Percentiles rank a stretch among this genome's conserved stretches.
These are phyloP conservation scores for Phialophora chinensis DNA, from an alignment of 2,329 filamentous ascomycete genomes.

Conservation along the genomic window DNA sequence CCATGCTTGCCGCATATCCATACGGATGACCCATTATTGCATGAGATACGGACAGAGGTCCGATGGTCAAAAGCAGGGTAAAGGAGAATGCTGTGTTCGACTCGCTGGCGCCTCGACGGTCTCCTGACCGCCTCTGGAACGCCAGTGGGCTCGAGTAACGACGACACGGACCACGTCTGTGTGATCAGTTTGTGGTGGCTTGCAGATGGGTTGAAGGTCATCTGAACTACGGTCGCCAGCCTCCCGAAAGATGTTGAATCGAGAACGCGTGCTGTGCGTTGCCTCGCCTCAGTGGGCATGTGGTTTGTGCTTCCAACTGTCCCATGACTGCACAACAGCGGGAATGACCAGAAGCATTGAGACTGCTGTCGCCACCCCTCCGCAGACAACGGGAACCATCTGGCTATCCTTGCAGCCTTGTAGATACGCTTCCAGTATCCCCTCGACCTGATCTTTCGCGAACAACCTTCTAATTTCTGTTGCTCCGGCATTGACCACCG, in stretches of 20 bases:
- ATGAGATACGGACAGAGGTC: not conserved
- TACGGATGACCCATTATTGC: slow-evolving; percentile 5
- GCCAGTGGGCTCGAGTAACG: not conserved
- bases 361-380: slow-evolving; percentile 16
- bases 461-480: slow-evolving; percentile 42
- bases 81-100: not conserved
- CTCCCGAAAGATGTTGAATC: slow-evolving; percentile 4
- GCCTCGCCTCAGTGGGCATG: slow-evolving; percentile 3
- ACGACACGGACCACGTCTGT: slow-evolving; percentile 3
- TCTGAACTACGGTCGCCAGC: not conserved
- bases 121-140: not conserved
- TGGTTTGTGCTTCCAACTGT: slow-evolving; percentile 18
- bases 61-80: not conserved
- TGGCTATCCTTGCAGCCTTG: slow-evolving; percentile 39
- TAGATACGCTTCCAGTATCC: slow-evolving; percentile 41
- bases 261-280: not conserved
- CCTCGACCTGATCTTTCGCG: slow-evolving; percentile 34
- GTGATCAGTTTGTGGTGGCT: not conserved
- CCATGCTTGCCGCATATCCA: slow-evolving; percentile 4
- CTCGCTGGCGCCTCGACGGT: not conserved
- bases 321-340: slow-evolving; percentile 7
- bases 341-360: slow-evolving; percentile 18
- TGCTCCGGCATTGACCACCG: slow-evolving; percentile 41
- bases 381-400: slow-evolving; percentile 30
- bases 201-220: not conserved